Conservation (phyloP, 2,329 filamentous ascomycete genomes). For the Rutstroemia sp. region DNA sequence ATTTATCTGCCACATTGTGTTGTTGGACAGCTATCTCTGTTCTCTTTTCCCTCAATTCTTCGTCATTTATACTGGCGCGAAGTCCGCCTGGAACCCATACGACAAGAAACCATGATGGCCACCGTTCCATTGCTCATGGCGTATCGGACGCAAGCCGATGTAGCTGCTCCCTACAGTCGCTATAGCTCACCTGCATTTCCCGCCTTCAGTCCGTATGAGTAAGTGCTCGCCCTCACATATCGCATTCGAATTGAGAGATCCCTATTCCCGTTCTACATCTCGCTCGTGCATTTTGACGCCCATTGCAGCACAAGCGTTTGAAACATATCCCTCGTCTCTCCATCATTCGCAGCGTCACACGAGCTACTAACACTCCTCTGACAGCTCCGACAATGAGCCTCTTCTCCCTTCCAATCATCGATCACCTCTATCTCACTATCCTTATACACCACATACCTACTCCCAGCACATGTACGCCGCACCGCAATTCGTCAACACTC, state of each 20-base stretch:
- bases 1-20: neutral
- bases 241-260: neutral
- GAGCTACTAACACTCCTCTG: too few species aligned
- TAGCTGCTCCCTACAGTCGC: neutral
- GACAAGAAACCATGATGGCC: neutral
- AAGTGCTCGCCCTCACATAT: neutral
- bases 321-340: neutral
- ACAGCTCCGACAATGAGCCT: constrained; percentile 23
- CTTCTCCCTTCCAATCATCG: constrained; percentile 12
- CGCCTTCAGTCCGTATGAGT: constrained; percentile 6
- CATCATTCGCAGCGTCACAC: neutral
- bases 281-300: neutral
- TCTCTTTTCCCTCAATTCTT: neutral
- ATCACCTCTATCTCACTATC: constrained; percentile 15
- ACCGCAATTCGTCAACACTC: constrained; percentile 21
- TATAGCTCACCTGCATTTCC: constrained; percentile 6
- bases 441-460: constrained; percentile 18
- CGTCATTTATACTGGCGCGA: neutral
- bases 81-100: neutral
- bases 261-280: neutral
- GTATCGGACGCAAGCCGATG: neutral
- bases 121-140: constrained; percentile 2
- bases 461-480: constrained; percentile 16
- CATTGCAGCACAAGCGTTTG: neutral
- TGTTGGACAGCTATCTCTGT: neutral